Percentiles rank a stretch among this genome's conserved stretches.
These are phyloP conservation scores for Allium cepa DNA, from an alignment of 106 monocot genomes.

Conservation along the genomic window DNA sequence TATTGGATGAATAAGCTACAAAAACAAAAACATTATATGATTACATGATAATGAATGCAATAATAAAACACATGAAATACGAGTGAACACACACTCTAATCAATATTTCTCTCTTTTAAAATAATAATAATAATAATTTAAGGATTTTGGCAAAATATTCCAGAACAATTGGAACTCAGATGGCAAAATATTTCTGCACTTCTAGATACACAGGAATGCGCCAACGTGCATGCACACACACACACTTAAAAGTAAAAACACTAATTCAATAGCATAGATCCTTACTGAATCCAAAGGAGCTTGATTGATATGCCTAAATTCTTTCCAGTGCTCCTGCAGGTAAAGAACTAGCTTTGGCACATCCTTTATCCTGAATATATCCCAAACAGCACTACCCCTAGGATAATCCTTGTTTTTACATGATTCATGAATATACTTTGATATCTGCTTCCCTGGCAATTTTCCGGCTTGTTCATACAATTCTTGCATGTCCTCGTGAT, in stretches of 20 bases:
- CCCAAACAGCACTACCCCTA: conserved; percentile 43
- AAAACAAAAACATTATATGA: neutral
- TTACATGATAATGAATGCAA: neutral
- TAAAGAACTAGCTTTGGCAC: conserved; percentile 28
- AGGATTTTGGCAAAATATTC: too few relatives aligned
- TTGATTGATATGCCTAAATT: conserved; percentile 35
- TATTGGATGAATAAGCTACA: conserved; percentile 41
- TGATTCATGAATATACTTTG: neutral
- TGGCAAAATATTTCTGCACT: neutral
- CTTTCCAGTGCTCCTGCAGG: conserved; percentile 26
- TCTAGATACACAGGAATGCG: neutral
- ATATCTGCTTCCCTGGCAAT: neutral
- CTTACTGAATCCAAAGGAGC: conserved; percentile 30
- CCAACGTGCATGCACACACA: neutral
- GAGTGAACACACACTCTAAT: too few relatives aligned
- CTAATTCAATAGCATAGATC: neutral
- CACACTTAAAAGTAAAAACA: too few relatives aligned
- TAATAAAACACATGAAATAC: too few relatives aligned
- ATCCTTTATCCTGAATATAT: conserved; percentile 48
- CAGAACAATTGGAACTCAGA: too few relatives aligned
- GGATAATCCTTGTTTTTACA: neutral
- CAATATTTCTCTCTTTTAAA: too few relatives aligned
- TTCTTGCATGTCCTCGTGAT: conserved; percentile 20
- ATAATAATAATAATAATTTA: too few relatives aligned
- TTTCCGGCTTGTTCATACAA: conserved; percentile 7